Evolutionary conservation across 768 basidiomycete species (phyloP).

Genomic region (Termitomyces sp.): DNA sequence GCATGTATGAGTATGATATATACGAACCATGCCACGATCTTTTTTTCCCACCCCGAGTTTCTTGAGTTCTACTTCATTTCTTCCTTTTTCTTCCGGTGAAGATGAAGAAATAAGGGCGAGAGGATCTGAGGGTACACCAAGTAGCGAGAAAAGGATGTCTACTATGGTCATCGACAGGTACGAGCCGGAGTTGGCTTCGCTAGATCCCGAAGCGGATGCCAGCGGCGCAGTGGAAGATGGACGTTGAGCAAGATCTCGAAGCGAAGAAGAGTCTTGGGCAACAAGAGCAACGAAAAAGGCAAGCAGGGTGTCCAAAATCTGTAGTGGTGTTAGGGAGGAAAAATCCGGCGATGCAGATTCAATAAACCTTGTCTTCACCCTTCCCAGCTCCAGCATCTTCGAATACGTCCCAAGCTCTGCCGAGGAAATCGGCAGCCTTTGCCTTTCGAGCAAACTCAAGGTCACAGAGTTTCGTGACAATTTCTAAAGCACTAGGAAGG

Average conservation of each 20-base stretch:
- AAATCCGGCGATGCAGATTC: neutral
- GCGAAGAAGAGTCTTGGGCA: conserved; percentile 51
- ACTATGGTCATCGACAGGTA: conserved; percentile 31
- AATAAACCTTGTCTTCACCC: conserved; percentile 50
- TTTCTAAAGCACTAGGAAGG: conserved; percentile 62
- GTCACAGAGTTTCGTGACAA: conserved; percentile 71
- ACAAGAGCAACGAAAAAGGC: conserved; percentile 60
- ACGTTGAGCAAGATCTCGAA: conserved; percentile 50
- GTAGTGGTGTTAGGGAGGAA: neutral
- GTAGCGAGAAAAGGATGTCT: conserved; percentile 39
- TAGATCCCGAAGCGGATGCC: conserved; percentile 7
- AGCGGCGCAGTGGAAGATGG: conserved; percentile 7
- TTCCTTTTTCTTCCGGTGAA: conserved; percentile 3
- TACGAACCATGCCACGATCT: conserved; percentile 51
- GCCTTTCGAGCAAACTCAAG: conserved; percentile 75
- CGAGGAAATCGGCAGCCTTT: conserved; percentile 70
- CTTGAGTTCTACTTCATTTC: conserved; percentile 42
- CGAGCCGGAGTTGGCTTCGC: conserved; percentile 9
- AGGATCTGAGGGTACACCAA: conserved; percentile 39
- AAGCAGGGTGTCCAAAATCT: conserved; percentile 67
- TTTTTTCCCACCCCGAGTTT: conserved; percentile 50
- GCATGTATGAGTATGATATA: neutral
- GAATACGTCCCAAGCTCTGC: conserved; percentile 66
- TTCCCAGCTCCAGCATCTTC: conserved; percentile 53
- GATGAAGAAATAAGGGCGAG: conserved; percentile 37